Conservation (phyloP, 2,329 filamentous ascomycete species). For the Pseudofabraea citricarpa region DNA sequence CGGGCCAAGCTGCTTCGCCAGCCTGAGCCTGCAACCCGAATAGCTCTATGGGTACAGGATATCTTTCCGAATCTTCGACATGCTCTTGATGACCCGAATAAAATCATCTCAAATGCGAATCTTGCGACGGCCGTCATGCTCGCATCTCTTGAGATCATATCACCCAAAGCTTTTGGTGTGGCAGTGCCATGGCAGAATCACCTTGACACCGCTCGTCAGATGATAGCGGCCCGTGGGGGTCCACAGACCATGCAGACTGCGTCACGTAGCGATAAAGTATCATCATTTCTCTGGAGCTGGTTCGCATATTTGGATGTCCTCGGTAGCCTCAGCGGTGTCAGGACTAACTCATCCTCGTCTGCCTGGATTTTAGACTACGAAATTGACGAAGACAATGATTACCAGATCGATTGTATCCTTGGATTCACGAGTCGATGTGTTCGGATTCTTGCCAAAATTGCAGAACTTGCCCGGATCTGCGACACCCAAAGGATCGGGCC, state of each 20-base stretch:
- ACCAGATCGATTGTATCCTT: constrained; percentile 74
- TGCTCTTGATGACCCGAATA: constrained; percentile 56
- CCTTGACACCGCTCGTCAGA: constrained; percentile 67
- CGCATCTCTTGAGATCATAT: constrained; percentile 77
- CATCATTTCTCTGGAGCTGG: constrained; percentile 76
- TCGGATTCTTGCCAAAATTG: constrained; percentile 66
- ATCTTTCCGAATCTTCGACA: constrained; percentile 70
- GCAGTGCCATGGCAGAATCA: constrained; percentile 77
- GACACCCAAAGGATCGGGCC: constrained; percentile 59
- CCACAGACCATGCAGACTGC: constrained; percentile 43
- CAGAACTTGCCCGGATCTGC: constrained; percentile 64
- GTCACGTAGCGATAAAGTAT: constrained; percentile 50
- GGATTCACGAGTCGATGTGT: constrained; percentile 72
- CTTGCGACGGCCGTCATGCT: constrained; percentile 83
- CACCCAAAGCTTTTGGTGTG: constrained; percentile 76
- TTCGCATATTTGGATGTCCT: constrained; percentile 80
- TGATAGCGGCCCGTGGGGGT: constrained; percentile 64
- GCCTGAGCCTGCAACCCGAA: constrained; percentile 69
- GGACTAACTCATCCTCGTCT: constrained; percentile 15
- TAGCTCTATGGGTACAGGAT: constrained; percentile 74
- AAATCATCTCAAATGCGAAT: constrained; percentile 65
- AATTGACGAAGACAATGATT: constrained; percentile 53
- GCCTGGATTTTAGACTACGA: constrained; percentile 38
- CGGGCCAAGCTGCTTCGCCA: constrained; percentile 70
- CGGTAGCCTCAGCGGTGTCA: constrained; percentile 63